Evolutionary conservation across 805 yeast genomes (phyloP).

Genomic region (Komagataella phaffii): DNA sequence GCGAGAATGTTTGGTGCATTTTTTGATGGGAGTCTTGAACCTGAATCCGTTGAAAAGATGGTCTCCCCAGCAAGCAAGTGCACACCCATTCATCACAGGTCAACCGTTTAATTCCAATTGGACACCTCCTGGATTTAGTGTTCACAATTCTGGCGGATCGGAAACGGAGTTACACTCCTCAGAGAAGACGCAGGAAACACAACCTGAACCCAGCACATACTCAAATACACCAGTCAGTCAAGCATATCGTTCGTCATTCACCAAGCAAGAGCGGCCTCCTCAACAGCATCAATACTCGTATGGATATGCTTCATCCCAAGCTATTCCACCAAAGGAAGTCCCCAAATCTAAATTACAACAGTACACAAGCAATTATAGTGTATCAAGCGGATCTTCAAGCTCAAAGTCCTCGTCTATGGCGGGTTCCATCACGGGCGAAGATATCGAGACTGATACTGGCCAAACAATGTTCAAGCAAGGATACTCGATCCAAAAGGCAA

Average conservation of each 20-base stretch:
- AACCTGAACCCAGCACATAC: not conserved
- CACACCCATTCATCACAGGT: slow-evolving; percentile 81
- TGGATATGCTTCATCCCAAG: not conserved
- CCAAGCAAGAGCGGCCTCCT: not conserved
- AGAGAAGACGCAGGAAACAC: not conserved
- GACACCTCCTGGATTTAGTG: slow-evolving; percentile 27
- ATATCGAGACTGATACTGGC: not conserved
- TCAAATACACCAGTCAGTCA: not conserved
- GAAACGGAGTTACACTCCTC: not conserved
- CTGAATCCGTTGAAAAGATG: slow-evolving; percentile 89
- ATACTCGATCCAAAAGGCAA: not conserved
- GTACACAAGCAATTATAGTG: not conserved
- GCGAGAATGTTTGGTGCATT: slow-evolving; percentile 61
- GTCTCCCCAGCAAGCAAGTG: slow-evolving; percentile 91
- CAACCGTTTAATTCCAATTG: slow-evolving; percentile 38
- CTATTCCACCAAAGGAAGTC: not conserved
- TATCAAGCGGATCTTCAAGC: not conserved
- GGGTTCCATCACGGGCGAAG: not conserved
- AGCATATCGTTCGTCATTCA: not conserved
- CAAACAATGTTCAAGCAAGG: not conserved
- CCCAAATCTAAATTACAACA: not conserved
- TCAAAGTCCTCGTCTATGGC: not conserved
- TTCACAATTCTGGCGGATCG: not conserved
- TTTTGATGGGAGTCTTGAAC: slow-evolving; percentile 63
- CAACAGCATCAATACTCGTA: not conserved